A percentile compares a stretch with the other conserved stretches of the same genome.
Conservation (phyloP, 257 asterid genomes). For the Capsicum pubescens region DNA sequence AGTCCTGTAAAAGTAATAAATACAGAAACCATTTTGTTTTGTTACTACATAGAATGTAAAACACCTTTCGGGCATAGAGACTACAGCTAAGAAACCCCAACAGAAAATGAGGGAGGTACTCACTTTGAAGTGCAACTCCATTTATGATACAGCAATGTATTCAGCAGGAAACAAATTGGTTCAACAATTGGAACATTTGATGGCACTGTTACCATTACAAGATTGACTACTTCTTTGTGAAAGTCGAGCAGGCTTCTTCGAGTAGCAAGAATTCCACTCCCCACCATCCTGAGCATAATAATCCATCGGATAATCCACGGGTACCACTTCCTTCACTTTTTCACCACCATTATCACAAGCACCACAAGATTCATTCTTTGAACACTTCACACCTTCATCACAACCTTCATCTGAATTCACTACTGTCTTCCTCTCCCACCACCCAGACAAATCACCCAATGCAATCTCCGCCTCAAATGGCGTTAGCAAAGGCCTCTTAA, state of each 20-base stretch:
- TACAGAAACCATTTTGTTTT: not conserved
- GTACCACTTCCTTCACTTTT: conserved; percentile 38
- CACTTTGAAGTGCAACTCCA: conserved; percentile 3
- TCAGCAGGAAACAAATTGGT: not conserved
- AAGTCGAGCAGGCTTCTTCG: conserved; percentile 63
- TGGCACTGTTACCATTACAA: conserved; percentile 34
- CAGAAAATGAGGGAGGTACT: not conserved
- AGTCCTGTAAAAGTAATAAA: not conserved
- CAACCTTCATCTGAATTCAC: conserved; percentile 26
- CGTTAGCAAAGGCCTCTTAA: conserved; percentile 80
- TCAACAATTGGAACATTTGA: conserved; percentile 23
- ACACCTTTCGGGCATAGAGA: not conserved
- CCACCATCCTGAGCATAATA: conserved; percentile 98
- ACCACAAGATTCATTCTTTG: conserved; percentile 50
- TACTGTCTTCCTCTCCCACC: conserved; percentile 88
- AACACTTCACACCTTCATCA: conserved; percentile 40
- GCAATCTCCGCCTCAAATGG: conserved; percentile 97
- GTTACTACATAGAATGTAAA: not conserved
- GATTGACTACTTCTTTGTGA: conserved; percentile 45
- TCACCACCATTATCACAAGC: conserved; percentile 36
- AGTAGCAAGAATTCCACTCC: conserved; percentile 85
- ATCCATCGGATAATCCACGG: conserved; percentile 91
- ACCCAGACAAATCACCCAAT: conserved; percentile 78
- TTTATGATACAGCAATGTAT: not conserved
- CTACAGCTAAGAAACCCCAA: not conserved